Evolutionary conservation across 768 basidiomycete genomes (phyloP), one percentile per base, ranked within the genome.

Genomic region (Auricularia sp.): DNA sequence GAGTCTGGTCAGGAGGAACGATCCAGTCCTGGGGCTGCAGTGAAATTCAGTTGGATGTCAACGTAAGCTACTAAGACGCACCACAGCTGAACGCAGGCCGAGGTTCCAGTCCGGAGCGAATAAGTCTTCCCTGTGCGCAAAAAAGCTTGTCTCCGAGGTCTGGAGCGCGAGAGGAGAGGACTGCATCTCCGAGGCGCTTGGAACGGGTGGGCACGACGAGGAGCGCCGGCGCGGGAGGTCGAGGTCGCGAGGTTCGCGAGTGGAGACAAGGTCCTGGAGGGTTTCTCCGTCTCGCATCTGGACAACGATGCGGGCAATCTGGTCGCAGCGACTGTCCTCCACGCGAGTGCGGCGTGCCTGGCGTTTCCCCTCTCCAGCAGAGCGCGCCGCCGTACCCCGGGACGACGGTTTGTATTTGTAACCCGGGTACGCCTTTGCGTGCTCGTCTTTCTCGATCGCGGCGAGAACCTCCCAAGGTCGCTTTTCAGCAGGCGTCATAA

Each of bases 381-480:
- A 14, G 24, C 56, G 29, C 56, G 56, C 11, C 18, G 56, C 21
- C 8, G 56, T 10, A 34, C 11, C 34, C 21, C 56, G 54, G 54
- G 39, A 35, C 63, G 71, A 67, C 3, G 88, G 88, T 21, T 81
- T 78, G 71, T 83, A 90, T 61, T 81, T 81, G 73, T 89, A 90
- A 68, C 83, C 74, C 0, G 88, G 88, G 67, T 89, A 77, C 62
- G 76, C 72, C 14, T 78, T 76, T 8, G 81, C 80, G 65, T 90
- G 88, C 65, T 83, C 81, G 62, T 77, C 77, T 64, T 81, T 81
- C 77, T 86, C 86, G 65, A 73, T 68, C 47, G 81, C 80, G 1
- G 88, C 86, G n/a, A 81, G 76, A 7, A 71, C 69, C 69, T 81
- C 80, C 77, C 79, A 90, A 64, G 73, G 76, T 18, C 80, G 71